These are phyloP conservation scores for Tremella mesenterica DNA, from an alignment of 768 basidiomycete genomes.

Conservation along the genomic window DNA sequence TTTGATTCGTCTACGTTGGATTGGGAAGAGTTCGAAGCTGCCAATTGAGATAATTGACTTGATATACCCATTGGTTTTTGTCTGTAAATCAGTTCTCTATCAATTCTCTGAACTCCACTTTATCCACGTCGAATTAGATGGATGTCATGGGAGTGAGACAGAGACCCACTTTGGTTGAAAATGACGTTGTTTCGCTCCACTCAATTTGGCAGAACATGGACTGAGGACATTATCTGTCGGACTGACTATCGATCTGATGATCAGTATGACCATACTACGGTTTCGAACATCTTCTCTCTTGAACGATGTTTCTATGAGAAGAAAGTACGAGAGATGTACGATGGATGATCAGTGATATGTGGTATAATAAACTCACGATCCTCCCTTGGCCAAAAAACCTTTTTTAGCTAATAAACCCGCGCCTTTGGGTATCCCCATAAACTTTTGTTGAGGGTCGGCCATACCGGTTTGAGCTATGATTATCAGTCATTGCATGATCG, in stretches of 20 bases:
- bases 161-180: constrained; percentile 43
- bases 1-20: constrained; percentile 11
- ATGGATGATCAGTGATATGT: too few species aligned
- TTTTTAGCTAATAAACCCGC: not conserved
- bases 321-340: too few species aligned
- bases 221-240: constrained; percentile 46
- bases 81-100: constrained; percentile 5
- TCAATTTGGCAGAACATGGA: constrained; percentile 45
- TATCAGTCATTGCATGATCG: too few species aligned
- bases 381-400: not conserved
- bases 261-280: not conserved
- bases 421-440: too few species aligned
- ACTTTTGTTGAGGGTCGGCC: too few species aligned
- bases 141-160: not conserved
- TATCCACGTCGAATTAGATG: not conserved
- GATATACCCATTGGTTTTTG: constrained; percentile 25
- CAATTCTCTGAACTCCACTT: not conserved
- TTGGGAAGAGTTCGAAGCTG: constrained; percentile 16
- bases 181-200: constrained; percentile 44
- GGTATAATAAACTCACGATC: too few species aligned
- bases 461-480: too few species aligned
- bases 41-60: constrained; percentile 30
- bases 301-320: too few species aligned
- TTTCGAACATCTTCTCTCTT: too few species aligned
- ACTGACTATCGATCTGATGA: constrained; percentile 35